Conservation (phyloP, 2,329 filamentous ascomycete species). For the Elsinoe fawcettii region DNA sequence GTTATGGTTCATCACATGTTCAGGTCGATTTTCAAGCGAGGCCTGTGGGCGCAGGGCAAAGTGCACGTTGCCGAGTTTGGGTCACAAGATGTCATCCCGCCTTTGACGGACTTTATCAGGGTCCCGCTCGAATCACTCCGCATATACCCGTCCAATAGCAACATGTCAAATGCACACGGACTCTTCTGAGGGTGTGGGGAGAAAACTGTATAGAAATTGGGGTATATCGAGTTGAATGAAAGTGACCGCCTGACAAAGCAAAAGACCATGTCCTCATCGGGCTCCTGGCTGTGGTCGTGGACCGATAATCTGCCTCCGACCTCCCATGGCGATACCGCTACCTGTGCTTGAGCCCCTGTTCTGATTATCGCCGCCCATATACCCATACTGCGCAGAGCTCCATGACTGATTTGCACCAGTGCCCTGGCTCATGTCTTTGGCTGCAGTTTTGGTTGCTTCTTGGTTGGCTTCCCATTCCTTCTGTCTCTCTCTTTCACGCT, state of each 20-base stretch:
- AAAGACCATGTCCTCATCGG: neutral
- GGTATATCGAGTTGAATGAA: constrained; percentile 6
- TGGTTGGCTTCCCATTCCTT: constrained; percentile 74
- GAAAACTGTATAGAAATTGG: neutral
- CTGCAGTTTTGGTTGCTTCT: constrained; percentile 52
- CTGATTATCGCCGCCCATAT: constrained; percentile 66
- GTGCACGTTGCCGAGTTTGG: neutral
- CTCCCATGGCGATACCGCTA: constrained; percentile 55
- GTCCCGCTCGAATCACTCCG: neutral
- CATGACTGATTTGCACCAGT: constrained; percentile 62
- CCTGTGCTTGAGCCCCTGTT: constrained; percentile 56
- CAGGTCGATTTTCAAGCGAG: neutral
- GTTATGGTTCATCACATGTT: constrained; percentile 4
- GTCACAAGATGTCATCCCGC: constrained; percentile 5
- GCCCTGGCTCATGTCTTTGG: constrained; percentile 50
- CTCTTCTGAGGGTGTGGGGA: neutral
- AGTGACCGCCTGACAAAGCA: neutral
- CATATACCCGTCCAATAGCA: neutral
- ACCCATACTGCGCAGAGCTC: constrained; percentile 73
- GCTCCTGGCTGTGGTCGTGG: constrained; percentile 51
- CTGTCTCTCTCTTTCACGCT: constrained; percentile 67
- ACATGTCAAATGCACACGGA: neutral
- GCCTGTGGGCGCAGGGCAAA: neutral
- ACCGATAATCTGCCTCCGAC: constrained; percentile 70
- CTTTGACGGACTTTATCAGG: neutral